Base-by-base conservation (phyloP, 2,329 filamentous ascomycete species). In the Xylaria hypoxylon region DNA sequence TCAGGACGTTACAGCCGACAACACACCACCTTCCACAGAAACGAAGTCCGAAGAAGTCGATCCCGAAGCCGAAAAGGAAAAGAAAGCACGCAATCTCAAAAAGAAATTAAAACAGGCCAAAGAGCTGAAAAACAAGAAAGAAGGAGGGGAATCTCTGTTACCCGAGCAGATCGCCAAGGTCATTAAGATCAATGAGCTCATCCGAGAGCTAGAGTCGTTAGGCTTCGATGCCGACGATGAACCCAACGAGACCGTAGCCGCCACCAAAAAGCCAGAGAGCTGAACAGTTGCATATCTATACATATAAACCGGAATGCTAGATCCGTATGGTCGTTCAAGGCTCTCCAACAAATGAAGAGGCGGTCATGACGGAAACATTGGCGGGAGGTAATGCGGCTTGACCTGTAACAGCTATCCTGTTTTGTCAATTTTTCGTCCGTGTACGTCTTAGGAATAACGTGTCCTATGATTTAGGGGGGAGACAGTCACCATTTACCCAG, bases 161-260 rank as follows among this genome's bases (percentile, higher is more conserved):
- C 95, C 94, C 0, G 96, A 99, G 81, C 96, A 99, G 81, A 91
- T 98, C 70, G 94, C 95, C 73, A 99, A 99, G 82, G 93, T 99
- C 62, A 96, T 97, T 78, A 97, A 96, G 80, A 97, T 99, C 78
- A 93, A 93, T 69, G 96, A 99, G 82, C 86, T 99, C 57, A 90
- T 97, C 64, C 88, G 94, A 13, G 94, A 98, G 77, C 82, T 99
- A 62, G 92, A 96, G 74, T 86, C 87, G 2, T 84, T 99, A 31
- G 95, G 95, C 0, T 93, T 98, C 69, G 91, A 96, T 77, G 81
- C 87, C 0, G 91, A 96, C 10, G 93, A 90, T 2, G 91, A 94
- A 70, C 80, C 81, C 1, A 84, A 83, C 17, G 53, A 61, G n/a
- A 6, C 47, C 24, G 44, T 60, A 19, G 10, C 35, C 22, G 19